These are phyloP conservation scores for Tolypocladium sp. DNA, from an alignment of 2,329 filamentous ascomycete genomes.

Conservation along the genomic window DNA sequence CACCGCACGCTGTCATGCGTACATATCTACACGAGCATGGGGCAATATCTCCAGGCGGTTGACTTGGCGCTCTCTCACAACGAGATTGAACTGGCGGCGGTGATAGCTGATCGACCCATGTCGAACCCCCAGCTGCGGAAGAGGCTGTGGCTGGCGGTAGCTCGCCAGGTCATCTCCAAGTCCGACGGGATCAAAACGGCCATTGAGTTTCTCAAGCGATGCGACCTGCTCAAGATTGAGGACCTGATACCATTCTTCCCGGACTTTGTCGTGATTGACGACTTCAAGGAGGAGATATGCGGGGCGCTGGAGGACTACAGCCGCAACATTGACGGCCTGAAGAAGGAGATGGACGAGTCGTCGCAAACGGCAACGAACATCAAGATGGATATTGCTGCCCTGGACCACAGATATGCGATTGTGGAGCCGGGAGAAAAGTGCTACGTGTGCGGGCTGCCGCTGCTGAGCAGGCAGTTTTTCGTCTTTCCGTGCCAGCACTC, in stretches of 20 bases:
- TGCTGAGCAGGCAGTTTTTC: constrained; percentile 89
- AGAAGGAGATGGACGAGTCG: constrained; percentile 92
- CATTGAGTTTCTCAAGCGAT: constrained; percentile 86
- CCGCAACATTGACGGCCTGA: constrained; percentile 78
- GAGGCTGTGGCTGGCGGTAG: constrained; percentile 90
- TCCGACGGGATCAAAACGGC: constrained; percentile 83
- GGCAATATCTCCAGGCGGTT: constrained; percentile 86
- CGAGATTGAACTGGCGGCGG: constrained; percentile 80
- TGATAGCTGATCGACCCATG: constrained; percentile 79
- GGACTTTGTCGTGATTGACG: constrained; percentile 96
- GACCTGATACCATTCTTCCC: constrained; percentile 98
- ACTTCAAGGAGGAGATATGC: constrained; percentile 98
- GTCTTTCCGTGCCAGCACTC: constrained; percentile 98
- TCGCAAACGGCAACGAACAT: constrained; percentile 85
- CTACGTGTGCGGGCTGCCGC: constrained; percentile 75
- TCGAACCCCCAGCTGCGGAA: constrained; percentile 76
- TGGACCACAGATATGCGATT: constrained; percentile 88
- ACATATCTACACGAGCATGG: constrained; percentile 96
- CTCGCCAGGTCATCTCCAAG: constrained; percentile 84
- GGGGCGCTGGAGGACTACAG: constrained; percentile 87
- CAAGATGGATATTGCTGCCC: constrained; percentile 73
- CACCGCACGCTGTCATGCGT: constrained; percentile 89
- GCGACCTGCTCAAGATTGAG: constrained; percentile 87
- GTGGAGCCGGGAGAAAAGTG: constrained; percentile 95
- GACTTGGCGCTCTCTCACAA: constrained; percentile 85